Evolutionary conservation across 345 rosid genomes (phyloP).

Genomic region (Barbarea vulgaris): DNA sequence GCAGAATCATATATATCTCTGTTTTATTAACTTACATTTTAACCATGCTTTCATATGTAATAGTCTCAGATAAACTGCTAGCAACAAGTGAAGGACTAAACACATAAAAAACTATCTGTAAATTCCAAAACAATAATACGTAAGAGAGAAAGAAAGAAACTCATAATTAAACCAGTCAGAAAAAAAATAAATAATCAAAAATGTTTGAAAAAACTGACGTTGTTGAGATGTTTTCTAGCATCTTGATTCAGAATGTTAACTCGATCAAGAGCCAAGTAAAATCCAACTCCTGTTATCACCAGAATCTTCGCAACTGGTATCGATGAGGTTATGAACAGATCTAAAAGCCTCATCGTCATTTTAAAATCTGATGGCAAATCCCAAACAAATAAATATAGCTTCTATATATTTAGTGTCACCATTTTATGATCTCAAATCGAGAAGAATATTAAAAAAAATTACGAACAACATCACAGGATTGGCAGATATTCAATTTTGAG

Average conservation of each 20-base stretch:
- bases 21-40: conserved; percentile 47
- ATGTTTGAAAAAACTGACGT: conserved; percentile 35
- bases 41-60: conserved; percentile 53
- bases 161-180: neutral
- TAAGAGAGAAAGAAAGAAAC: conserved; percentile 10
- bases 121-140: conserved; percentile 11
- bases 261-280: conserved; percentile 58
- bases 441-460: neutral
- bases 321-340: conserved; percentile 59
- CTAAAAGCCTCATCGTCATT: conserved; percentile 51
- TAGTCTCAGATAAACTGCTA: conserved; percentile 52
- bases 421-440: neutral
- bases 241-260: conserved; percentile 52
- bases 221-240: conserved; percentile 61
- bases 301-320: conserved; percentile 63
- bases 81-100: conserved; percentile 64
- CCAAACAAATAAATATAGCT: neutral
- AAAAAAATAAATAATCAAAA: neutral
- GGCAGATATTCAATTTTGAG: neutral
- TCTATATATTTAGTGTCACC: neutral
- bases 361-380: conserved; percentile 6
- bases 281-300: conserved; percentile 56
- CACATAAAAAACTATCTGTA: conserved; percentile 59
- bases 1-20: neutral
- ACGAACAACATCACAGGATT: neutral